Percentiles rank a stretch among this genome's conserved stretches.
These are phyloP conservation scores for Gnetum montanum DNA, from an alignment of 75 land plant genomes.

Conservation along the genomic window DNA sequence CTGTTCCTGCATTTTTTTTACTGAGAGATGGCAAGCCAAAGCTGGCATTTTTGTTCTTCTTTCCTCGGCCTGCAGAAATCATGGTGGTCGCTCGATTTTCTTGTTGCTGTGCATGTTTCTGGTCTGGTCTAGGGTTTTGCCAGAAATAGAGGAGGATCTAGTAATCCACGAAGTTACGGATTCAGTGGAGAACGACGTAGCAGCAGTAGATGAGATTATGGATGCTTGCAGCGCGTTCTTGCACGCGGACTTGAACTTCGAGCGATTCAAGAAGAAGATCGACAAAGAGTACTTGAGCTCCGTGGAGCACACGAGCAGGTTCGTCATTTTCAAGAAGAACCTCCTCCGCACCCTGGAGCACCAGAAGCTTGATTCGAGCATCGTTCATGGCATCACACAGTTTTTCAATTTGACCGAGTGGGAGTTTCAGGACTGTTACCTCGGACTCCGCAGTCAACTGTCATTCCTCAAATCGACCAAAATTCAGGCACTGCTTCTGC, in stretches of 20 bases:
- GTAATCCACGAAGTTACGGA: background rate
- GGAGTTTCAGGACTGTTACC: conserved; percentile 19
- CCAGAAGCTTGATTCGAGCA: conserved; percentile 38
- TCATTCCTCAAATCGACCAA: background rate
- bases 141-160: too few species aligned
- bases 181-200: too few species aligned
- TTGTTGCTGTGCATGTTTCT: too few species aligned
- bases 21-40: too few species aligned
- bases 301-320: conserved; percentile 29
- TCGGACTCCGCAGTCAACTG: conserved; percentile 17
- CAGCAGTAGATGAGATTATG: too few species aligned
- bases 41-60: too few species aligned
- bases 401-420: conserved; percentile 41
- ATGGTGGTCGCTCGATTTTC: too few species aligned
- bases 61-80: too few species aligned
- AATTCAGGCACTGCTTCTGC: conserved; percentile 12
- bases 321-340: conserved; percentile 26
- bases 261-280: conserved; percentile 12
- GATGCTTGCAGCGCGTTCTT: conserved; percentile 1
- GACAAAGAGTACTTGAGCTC: conserved; percentile 20
- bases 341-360: conserved; percentile 26
- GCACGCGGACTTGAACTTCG: conserved; percentile 18
- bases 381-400: conserved; percentile 32
- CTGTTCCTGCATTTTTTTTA: too few species aligned
- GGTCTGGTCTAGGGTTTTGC: too few species aligned